These are phyloP conservation scores for Neoboletus subvelutipes DNA, from an alignment of 768 basidiomycete species.

Conservation along the genomic window DNA sequence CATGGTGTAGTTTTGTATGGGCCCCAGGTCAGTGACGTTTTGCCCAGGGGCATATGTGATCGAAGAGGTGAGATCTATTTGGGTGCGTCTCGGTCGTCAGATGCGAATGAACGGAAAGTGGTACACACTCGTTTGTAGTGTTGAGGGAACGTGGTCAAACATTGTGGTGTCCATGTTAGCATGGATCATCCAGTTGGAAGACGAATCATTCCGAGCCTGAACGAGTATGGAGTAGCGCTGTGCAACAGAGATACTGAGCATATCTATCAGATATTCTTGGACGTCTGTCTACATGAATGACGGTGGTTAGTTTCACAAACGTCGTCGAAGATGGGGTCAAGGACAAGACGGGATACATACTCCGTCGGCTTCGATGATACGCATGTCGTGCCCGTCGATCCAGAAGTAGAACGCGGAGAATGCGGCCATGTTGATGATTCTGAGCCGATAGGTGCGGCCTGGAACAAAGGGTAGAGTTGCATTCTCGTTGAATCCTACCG, in stretches of 20 bases:
- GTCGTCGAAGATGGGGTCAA: neutral
- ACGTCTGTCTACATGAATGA: conserved; percentile 62
- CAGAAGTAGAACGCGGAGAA: conserved; percentile 80
- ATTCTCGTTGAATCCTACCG: conserved; percentile 84
- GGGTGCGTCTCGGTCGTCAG: neutral
- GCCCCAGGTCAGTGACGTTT: conserved; percentile 50
- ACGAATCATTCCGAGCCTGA: conserved; percentile 82
- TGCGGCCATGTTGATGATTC: conserved; percentile 81
- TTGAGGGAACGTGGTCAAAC: conserved; percentile 81
- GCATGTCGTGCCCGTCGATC: conserved; percentile 88
- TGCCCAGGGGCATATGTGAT: conserved; percentile 68
- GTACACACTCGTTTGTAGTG: conserved; percentile 69
- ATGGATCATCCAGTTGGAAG: conserved; percentile 84
- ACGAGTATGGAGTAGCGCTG: conserved; percentile 95
- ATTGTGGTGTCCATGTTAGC: conserved; percentile 87
- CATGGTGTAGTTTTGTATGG: conserved; percentile 55
- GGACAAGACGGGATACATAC: conserved; percentile 40
- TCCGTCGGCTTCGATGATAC: conserved; percentile 81
- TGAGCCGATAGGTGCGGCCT: conserved; percentile 88
- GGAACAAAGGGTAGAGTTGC: conserved; percentile 77
- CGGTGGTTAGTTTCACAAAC: neutral
- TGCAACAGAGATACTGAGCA: conserved; percentile 75
- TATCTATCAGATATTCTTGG: conserved; percentile 67
- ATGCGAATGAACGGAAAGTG: neutral
- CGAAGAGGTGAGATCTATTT: conserved; percentile 75